Base-by-base conservation (phyloP, 2,329 filamentous ascomycete species). In the Ceratocystis alfenasii region DNA sequence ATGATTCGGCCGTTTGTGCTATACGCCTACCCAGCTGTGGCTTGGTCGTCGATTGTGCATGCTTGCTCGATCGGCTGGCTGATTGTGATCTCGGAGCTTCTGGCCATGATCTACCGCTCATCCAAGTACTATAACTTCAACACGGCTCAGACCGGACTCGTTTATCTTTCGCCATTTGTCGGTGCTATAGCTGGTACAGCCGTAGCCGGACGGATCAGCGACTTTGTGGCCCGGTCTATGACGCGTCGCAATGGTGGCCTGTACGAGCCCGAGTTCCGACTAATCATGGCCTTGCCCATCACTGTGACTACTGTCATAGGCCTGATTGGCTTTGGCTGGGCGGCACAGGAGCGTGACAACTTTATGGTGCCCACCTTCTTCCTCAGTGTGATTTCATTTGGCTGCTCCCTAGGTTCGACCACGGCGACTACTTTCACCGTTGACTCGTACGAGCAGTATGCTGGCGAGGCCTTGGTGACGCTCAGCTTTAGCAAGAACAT, bases 281-380 rank as follows among this genome's bases (percentile, higher is more conserved):
- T 96, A 0, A 82, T 95, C 55, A 96, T 97, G 93, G 89, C 85
- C 0, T 76, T 87, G 2, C 93, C 92, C 0, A 86, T 96, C 41
- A 79, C 87, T 0, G 71, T 96, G 65, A 85, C 85, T 2, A 96
- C 92, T 0, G 84, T 86, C 1, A 84, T 93, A 41, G 94, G 94
- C 0, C 81, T 97, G 17, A 95, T 96, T 86, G 93, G 91, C 1
- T 97, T 94, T 72, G 93, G 93, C n/a, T 97, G 93, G 94, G 91
- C 88, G 8, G 90, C 88, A 0, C 75, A 90, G 69, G 81, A 86
- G 66, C 79, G 80, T 28, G 85, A 96, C 71, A 79, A 81, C 25
- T 97, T 89, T 89, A 95, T 96, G 64, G 89, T 96, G 0, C 94
- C 94, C 0, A 96, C 93, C 0, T 74, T 95, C 3, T 96, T 97